Base-by-base conservation (phyloP, 176 grass and related monocot genomes). In the Ensete ventricosum region DNA sequence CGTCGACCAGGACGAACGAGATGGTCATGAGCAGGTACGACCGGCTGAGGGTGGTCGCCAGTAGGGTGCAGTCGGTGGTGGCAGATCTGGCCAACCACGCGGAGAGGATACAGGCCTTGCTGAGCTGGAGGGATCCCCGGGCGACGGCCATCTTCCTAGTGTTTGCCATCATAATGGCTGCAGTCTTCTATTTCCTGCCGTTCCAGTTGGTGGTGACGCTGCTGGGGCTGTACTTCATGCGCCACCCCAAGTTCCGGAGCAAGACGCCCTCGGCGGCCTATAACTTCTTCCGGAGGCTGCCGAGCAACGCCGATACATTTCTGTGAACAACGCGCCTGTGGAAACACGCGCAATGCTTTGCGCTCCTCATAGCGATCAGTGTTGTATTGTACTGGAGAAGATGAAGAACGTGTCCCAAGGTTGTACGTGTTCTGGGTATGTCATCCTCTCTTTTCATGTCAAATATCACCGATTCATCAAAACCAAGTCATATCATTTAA, bases 251-350 rank as follows among this genome's bases (percentile, higher is more conserved):
- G 75, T 17, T 77, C 10, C 22, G 60, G 59, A 17, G 62, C 70
- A 73, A 78, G 54, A 51, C 2, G 19, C 79, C 84, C 16, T 86
- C 84, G 2, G 19, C 26, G 54, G 1, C 54, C 16, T 0, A 65
- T 21, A 72, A 58, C 52, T 86, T 82, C 76, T 82, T 86, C 80
- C 66, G 49, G 70, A 66, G 84, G 76, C n/a, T 86, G 64, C 76
- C 80, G 3, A 54, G 62, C 9, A 21, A 75, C 9, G 76, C 76
- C 5, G 80, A 82, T 75, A 52, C 69, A 11, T 9, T 70, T 19
- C 63, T 68, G 9, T 54, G n/a, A 75, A 12, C 16, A 20, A 17
- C 4, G 2, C 29, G 29, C 29, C 2, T 29, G 29, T 29, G 29
- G 29, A 29, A 29, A 29, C 29, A 29, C 29, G 3, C 34, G 34